These are phyloP conservation scores for Cladosporium sphaerospermum DNA, from an alignment of 2,329 filamentous ascomycete genomes.

Conservation along the genomic window DNA sequence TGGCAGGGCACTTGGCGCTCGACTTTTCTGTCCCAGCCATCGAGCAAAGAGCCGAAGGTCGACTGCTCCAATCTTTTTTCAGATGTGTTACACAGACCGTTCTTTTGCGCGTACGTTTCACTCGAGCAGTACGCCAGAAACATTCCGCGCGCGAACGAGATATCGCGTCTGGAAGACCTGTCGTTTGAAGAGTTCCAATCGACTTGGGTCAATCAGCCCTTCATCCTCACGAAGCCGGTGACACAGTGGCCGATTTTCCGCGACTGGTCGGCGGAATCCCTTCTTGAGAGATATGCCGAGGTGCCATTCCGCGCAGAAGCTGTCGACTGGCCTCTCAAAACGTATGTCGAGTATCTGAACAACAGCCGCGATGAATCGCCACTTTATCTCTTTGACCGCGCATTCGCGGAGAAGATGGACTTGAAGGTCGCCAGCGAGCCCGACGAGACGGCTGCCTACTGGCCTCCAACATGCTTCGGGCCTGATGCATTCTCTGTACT, in stretches of 20 bases:
- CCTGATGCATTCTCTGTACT: constrained; percentile 78
- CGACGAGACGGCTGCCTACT: constrained; percentile 56
- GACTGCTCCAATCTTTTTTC: constrained; percentile 79
- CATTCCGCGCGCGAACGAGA: constrained; percentile 69
- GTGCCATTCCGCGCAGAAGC: constrained; percentile 81
- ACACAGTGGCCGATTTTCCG: constrained; percentile 72
- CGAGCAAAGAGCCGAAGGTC: constrained; percentile 50
- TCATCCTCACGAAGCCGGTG: constrained; percentile 78
- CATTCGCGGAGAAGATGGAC: constrained; percentile 79
- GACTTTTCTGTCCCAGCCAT: constrained; percentile 60
- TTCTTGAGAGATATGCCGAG: constrained; percentile 59
- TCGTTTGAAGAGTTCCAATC: constrained; percentile 66
- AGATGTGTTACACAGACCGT: constrained; percentile 83
- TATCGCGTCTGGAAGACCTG: constrained; percentile 62
- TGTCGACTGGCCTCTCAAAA: constrained; percentile 83
- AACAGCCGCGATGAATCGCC: constrained; percentile 79
- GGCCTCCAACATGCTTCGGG: constrained; percentile 77
- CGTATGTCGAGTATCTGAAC: constrained; percentile 75
- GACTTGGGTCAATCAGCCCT: constrained; percentile 73
- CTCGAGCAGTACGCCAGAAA: constrained; percentile 59
- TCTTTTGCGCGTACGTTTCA: constrained; percentile 74
- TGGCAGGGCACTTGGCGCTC: constrained; percentile 85
- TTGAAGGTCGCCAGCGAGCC: constrained; percentile 46
- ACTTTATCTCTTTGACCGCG: constrained; percentile 83
- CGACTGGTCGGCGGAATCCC: constrained; percentile 64